A percentile compares a stretch with the other conserved stretches of the same genome.
phyloP scores from a whole-genome alignment of 345 rosid species.

The Eucalyptus urophylla region DNA sequence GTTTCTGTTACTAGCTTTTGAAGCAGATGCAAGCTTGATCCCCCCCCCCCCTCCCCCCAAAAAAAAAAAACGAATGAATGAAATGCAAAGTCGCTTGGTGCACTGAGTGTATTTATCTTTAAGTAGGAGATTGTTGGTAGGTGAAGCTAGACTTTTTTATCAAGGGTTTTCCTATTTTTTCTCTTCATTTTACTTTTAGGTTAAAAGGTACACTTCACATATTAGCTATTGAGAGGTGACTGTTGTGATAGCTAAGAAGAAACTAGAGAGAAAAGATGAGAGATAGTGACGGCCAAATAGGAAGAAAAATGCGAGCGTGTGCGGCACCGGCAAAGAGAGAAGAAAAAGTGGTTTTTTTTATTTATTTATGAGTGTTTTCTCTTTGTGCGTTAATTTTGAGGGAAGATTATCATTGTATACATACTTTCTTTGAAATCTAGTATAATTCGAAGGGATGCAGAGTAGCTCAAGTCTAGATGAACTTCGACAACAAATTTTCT shows the following conservation, averaged over 20 bases:
- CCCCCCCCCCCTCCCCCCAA: too few relatives aligned
- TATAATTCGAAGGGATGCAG: too few relatives aligned
- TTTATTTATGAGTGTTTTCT: too few relatives aligned
- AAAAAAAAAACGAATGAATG: too few relatives aligned
- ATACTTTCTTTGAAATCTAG: too few relatives aligned
- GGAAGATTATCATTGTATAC: too few relatives aligned
- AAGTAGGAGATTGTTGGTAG: not conserved
- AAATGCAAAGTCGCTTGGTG: not conserved
- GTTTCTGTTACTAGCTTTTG: not conserved
- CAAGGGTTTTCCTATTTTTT: not conserved
- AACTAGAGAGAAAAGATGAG: not conserved
- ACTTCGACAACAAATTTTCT: not conserved
- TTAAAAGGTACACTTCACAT: not conserved
- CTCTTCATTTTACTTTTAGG: not conserved
- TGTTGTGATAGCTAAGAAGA: too few relatives aligned
- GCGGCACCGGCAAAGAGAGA: not conserved
- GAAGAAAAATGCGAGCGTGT: not conserved
- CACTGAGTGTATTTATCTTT: too few relatives aligned
- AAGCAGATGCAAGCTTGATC: not conserved
- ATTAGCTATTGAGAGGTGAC: not conserved
- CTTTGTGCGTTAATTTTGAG: rapidly evolving
- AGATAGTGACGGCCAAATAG: not conserved
- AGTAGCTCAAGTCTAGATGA: not conserved
- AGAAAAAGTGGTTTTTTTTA: not conserved
- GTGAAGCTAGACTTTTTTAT: not conserved